These are phyloP conservation scores for Gossypium schwendimanii DNA, from an alignment of 441 rosid genomes.

Conservation along the genomic window DNA sequence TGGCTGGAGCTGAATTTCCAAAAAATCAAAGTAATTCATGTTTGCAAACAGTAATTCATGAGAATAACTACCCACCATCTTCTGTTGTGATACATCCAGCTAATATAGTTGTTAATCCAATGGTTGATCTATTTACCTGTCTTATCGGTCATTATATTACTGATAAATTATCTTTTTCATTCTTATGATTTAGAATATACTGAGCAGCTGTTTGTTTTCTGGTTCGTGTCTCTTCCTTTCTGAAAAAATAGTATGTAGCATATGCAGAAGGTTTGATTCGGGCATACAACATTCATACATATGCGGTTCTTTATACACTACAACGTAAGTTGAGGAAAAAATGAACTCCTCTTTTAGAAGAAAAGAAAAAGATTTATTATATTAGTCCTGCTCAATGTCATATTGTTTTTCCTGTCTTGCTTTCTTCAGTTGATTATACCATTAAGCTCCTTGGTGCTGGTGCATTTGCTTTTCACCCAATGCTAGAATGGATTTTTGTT, in stretches of 20 bases:
- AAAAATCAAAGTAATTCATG: background rate
- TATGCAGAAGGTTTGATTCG: constrained; percentile 98
- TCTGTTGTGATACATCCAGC: background rate
- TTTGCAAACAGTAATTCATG: background rate
- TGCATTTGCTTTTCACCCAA: constrained; percentile 95
- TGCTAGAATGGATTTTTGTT: constrained; percentile 95
- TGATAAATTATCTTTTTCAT: constrained; percentile 1
- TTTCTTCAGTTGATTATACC: constrained; percentile 79
- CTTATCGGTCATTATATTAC: background rate
- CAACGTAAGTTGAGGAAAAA: constrained; percentile 57
- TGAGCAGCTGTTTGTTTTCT: constrained; percentile 7
- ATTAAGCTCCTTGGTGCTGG: constrained; percentile 93
- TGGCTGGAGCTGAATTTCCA: background rate
- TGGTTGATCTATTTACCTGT: background rate
- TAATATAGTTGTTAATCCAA: background rate
- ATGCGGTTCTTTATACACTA: constrained; percentile 88
- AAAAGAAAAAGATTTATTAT: background rate
- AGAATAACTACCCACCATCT: background rate
- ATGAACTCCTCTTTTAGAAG: background rate
- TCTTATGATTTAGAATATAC: constrained; percentile 14
- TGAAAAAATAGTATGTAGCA: constrained; percentile 66
- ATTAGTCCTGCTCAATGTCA: constrained; percentile 1
- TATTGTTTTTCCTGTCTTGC: constrained; percentile 7
- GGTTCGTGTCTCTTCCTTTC: constrained; percentile 25
- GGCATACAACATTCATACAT: constrained; percentile 93